Base-by-base conservation (phyloP, 2,329 filamentous ascomycete species). In the Colletotrichum zoysiae region DNA sequence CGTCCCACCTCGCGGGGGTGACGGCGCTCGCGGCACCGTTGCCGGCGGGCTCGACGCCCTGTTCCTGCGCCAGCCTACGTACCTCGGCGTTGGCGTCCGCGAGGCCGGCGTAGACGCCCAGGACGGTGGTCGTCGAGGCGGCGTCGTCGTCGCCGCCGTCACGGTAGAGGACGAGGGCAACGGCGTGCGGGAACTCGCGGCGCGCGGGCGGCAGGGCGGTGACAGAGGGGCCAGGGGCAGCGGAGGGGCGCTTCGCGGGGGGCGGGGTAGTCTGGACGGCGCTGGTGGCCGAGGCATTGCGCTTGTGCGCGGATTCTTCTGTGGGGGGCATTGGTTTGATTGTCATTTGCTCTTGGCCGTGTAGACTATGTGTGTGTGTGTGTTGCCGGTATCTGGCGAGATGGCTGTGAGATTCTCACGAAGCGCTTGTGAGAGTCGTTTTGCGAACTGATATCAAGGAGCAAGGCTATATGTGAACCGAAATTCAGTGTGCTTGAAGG, bases 191-290 rank as follows among this genome's bases (percentile, higher is more conserved):
- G 51, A 73, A 73, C 23, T 67, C 59, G 26, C 69, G 71, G 61
- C 68, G 64, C 16, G 42, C 18, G 40, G 65, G 35, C 26, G 71
- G 58, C 5, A 48, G 16, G 71, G 64, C 46, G 16, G 26, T 78
- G 35, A 63, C 60, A 23, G 60, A 62, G 46, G 33, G 16, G 9
- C 35, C 11, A 14, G 59, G 20, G 33, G 26, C 20, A 11, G 42
- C 46, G 46, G 35, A 38, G 38, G 84, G 78, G 82, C 84, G 74
- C 82, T 84, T 79, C 83, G 84, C 77, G 85, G 87, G 76, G 84
- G 84, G 75, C 82, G 84, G 81, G 79, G 84, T 75, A 78, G 84
- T 67, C 77, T 70, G 67, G 42, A 70, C 42, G 35, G 67, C 67
- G 35, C 48, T 61, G 26, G 70, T 73, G 16, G 70, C 42, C 7